These are phyloP conservation scores for Corallochytrium limacisporum DNA, from an alignment of 78 protist genomes.

Conservation along the genomic window DNA sequence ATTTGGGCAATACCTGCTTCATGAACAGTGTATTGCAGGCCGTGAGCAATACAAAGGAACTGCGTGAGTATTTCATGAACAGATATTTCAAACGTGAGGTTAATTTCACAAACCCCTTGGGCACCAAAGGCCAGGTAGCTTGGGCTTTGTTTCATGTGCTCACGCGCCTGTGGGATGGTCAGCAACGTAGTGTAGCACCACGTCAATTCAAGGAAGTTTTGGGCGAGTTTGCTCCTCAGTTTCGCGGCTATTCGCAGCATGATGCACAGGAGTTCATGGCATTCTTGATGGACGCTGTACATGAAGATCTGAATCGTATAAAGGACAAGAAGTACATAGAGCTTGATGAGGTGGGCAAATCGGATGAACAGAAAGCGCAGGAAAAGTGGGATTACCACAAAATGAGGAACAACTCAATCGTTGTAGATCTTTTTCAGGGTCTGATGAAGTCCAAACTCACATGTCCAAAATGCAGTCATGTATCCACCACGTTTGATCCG, in stretches of 20 bases:
- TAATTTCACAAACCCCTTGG: too few relatives aligned
- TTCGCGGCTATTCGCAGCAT: slow-evolving; percentile 62
- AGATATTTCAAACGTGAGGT: slow-evolving; percentile 17
- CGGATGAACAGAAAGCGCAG: too few relatives aligned
- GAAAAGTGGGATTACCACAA: slow-evolving; percentile 64
- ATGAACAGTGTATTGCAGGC: slow-evolving; percentile 71
- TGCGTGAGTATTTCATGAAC: slow-evolving; percentile 28
- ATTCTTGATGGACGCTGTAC: slow-evolving; percentile 52
- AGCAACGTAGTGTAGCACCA: too few relatives aligned
- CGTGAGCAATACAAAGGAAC: slow-evolving; percentile 18
- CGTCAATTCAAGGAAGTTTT: too few relatives aligned
- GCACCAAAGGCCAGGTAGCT: too few relatives aligned
- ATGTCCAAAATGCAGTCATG: slow-evolving; percentile 27
- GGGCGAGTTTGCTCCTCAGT: slow-evolving; percentile 64
- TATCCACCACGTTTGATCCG: slow-evolving; percentile 65
- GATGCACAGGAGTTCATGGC: slow-evolving; percentile 57
- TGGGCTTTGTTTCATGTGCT: too few relatives aligned
- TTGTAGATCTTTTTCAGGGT: slow-evolving; percentile 74
- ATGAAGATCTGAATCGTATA: slow-evolving; percentile 74
- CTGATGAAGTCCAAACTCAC: slow-evolving; percentile 6
- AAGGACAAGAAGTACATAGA: slow-evolving; percentile 32
- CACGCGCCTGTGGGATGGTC: too few relatives aligned
- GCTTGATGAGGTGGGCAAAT: background rate
- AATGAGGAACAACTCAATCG: slow-evolving; percentile 59
- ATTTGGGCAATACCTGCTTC: slow-evolving; percentile 83